Evolutionary conservation across 768 basidiomycete genomes (phyloP), one percentile per base, ranked within the genome.

Genomic region (Gloeophyllum trabeum): DNA sequence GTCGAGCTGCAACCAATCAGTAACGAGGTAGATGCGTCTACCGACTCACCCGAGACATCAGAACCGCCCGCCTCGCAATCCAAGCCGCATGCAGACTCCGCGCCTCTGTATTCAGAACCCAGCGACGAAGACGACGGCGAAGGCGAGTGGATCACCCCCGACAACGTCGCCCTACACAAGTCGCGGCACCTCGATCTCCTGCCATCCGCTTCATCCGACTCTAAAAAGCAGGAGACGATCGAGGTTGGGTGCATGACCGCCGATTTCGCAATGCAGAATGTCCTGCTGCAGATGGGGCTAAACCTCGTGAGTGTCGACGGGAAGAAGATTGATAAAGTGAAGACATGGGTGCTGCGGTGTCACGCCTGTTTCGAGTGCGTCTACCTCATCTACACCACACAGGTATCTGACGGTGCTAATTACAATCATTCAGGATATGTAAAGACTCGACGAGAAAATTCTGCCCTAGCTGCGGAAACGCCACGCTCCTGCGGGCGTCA

Each of bases 241-340:
- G 69, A 68, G 41, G 78, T 75, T 4, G 96, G 92, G 14, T 96
- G 93, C 57, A 91, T 98, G 86, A 98, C 96, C 6, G 88, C 88
- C 18, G 96, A 99, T 73, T 98, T 92, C 59, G 96, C 96, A 14
- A 96, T 99, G 81, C 96, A 99, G 62, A 99, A 99, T 54, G 89
- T 98, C 18, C 62, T 94, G 48, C 61, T 99, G 40, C 93, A 96
- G 59, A 92, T 98, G 86, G 86, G 86, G 0, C 62, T 99, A 48
- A 85, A 81, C 46, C 69, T 98, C 22, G 80, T 99, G 7, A 81
- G 91, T 6, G 74, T 86, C 5, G 90, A 92, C 48, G 96, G 96
- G 4, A 93, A 83, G 64, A 71, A 77, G 50, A 94, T 99, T 45
- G 75, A 84, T 48, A 85, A 77, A 52, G 81, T 98, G 21, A 91